These are phyloP conservation scores for Celoporthe dispersa DNA, from an alignment of 2,329 filamentous ascomycete species.

Conservation along the genomic window DNA sequence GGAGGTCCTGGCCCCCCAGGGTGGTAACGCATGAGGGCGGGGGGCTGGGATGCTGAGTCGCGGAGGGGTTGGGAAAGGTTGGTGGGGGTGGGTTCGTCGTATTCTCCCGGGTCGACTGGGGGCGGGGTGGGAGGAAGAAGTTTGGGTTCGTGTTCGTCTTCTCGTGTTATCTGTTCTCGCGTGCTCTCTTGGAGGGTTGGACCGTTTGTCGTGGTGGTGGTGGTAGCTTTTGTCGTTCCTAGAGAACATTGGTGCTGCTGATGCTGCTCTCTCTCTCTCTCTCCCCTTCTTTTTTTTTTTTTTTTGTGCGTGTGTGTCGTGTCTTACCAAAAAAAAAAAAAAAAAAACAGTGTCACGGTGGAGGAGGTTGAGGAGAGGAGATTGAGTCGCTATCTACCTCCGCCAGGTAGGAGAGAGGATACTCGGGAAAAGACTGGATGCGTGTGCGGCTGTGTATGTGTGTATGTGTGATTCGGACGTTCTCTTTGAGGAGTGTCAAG, in stretches of 20 bases:
- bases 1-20: neutral
- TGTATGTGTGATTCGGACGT: neutral
- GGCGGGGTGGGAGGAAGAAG: neutral
- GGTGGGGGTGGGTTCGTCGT: neutral
- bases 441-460: neutral
- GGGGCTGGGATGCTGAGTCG: constrained; percentile 6
- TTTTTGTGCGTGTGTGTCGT: too few relatives aligned
- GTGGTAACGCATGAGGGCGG: neutral
- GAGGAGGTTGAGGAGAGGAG: too few relatives aligned
- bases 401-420: too few relatives aligned
- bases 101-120: neutral
- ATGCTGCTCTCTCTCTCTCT: too few relatives aligned
- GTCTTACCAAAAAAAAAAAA: too few relatives aligned
- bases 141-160: neutral
- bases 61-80: neutral
- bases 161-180: neutral
- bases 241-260: neutral
- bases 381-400: too few relatives aligned
- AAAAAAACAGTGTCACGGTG: too few relatives aligned
- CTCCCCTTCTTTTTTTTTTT: too few relatives aligned
- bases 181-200: neutral
- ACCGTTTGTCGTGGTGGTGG: neutral
- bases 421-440: too few relatives aligned
- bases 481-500: neutral
- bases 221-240: neutral